Conservation (phyloP, 2,329 filamentous ascomycete species). For the Fusarium annulatum region DNA sequence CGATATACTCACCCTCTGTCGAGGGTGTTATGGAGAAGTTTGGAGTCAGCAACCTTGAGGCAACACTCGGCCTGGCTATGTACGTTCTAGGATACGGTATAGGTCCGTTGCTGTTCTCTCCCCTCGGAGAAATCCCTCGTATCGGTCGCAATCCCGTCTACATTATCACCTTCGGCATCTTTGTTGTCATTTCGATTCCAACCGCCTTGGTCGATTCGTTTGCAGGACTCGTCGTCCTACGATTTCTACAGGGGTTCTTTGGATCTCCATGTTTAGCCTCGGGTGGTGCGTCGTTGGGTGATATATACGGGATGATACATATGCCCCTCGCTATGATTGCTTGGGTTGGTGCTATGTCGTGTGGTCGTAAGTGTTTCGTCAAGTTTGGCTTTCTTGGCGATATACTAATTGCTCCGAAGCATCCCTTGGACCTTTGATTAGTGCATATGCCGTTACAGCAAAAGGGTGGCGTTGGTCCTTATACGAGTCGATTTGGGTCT, state of each 20-base stretch:
- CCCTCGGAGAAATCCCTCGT: slow-evolving; percentile 72
- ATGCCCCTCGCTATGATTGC: slow-evolving; percentile 48
- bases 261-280: slow-evolving; percentile 73
- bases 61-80: slow-evolving; percentile 68
- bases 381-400: accelerated
- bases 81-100: slow-evolving; percentile 73
- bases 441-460: slow-evolving; percentile 67
- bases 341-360: slow-evolving; percentile 18
- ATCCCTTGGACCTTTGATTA: slow-evolving; percentile 69
- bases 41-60: slow-evolving; percentile 60
- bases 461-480: slow-evolving; percentile 72
- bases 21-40: slow-evolving; percentile 63
- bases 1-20: slow-evolving; percentile 59
- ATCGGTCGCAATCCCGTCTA: slow-evolving; percentile 76
- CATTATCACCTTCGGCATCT: slow-evolving; percentile 73
- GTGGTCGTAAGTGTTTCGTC: not conserved
- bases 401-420: slow-evolving; percentile 38
- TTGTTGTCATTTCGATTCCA: slow-evolving; percentile 73
- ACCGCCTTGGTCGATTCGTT: slow-evolving; percentile 72
- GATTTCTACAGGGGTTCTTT: slow-evolving; percentile 74
- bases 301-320: slow-evolving; percentile 64
- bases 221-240: slow-evolving; percentile 69
- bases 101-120: slow-evolving; percentile 73
- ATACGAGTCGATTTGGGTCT: slow-evolving; percentile 71
- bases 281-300: slow-evolving; percentile 61